Percentiles rank a stretch among this genome's conserved stretches.
Conservation (phyloP, 768 basidiomycete genomes). For the Guyanaporus albipodus region DNA sequence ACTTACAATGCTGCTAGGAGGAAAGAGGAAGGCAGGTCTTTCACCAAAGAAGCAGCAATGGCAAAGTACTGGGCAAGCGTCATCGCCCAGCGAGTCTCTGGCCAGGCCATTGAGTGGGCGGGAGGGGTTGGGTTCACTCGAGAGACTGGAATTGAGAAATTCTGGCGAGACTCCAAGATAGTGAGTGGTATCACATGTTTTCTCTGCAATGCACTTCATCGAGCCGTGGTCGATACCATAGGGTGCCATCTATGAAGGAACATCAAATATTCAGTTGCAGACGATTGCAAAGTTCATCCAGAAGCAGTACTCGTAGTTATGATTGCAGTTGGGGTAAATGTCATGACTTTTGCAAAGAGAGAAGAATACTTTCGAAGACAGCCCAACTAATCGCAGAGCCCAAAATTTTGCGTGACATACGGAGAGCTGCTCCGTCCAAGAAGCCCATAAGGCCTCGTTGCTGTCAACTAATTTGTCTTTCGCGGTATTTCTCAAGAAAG, state of each 20-base stretch:
- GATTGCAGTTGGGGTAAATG: neutral
- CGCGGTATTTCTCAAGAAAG: neutral
- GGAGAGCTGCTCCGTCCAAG: conserved; percentile 81
- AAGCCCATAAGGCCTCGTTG: conserved; percentile 79
- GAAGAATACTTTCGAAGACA: conserved; percentile 77
- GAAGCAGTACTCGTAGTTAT: conserved; percentile 66
- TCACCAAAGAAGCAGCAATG: conserved; percentile 96
- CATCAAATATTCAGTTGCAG: conserved; percentile 96
- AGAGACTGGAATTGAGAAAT: conserved; percentile 96
- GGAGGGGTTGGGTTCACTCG: conserved; percentile 91
- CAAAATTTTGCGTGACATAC: conserved; percentile 80
- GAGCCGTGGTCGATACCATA: conserved; percentile 26
- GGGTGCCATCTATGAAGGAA: conserved; percentile 93
- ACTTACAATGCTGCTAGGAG: conserved; percentile 96
- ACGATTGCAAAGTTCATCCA: conserved; percentile 93
- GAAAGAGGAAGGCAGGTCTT: conserved; percentile 84
- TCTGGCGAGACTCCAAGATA: conserved; percentile 95
- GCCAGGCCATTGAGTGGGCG: conserved; percentile 93
- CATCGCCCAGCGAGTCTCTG: conserved; percentile 84
- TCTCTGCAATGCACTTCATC: neutral
- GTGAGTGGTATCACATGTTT: conserved; percentile 41
- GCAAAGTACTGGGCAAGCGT: conserved; percentile 92
- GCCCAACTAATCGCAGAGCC: conserved; percentile 93
- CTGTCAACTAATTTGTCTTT: conserved; percentile 35
- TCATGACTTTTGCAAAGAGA: conserved; percentile 45